Conservation (phyloP, 2,329 filamentous ascomycete genomes). For the Alternaria arborescens region DNA sequence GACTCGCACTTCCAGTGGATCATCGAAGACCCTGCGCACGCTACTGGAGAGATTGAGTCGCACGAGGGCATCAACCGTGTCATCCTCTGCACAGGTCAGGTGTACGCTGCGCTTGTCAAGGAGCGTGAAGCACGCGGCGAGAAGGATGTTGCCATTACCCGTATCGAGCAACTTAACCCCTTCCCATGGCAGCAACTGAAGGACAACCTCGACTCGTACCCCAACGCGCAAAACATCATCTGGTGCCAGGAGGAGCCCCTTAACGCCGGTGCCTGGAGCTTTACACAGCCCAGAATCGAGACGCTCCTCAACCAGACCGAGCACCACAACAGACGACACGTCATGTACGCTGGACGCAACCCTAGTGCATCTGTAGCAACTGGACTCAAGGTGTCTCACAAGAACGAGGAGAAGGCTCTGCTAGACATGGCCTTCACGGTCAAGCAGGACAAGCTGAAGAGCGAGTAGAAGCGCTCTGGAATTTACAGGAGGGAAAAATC, state of each 20-base stretch:
- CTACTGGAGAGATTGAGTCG: conserved; percentile 75
- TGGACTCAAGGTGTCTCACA: conserved; percentile 85
- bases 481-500: background rate
- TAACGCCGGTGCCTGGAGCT: conserved; percentile 96
- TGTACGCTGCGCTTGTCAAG: conserved; percentile 89
- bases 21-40: conserved; percentile 87
- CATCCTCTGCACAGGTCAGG: conserved; percentile 92
- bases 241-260: conserved; percentile 98
- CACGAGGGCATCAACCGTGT: conserved; percentile 92
- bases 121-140: conserved; percentile 86
- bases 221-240: conserved; percentile 96
- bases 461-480: conserved; percentile 57
- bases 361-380: conserved; percentile 94
- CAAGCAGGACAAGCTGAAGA: conserved; percentile 72
- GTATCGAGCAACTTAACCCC: conserved; percentile 96
- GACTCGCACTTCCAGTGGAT: conserved; percentile 97
- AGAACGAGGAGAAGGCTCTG: conserved; percentile 91
- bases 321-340: conserved; percentile 91
- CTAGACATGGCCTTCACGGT: conserved; percentile 70
- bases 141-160: conserved; percentile 91
- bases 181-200: conserved; percentile 98
- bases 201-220: conserved; percentile 96
- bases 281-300: conserved; percentile 96
- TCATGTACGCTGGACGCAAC: conserved; percentile 95
- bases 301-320: conserved; percentile 92